Conservation (phyloP, 805 yeast genomes). For the Lipomyces orientalis region DNA sequence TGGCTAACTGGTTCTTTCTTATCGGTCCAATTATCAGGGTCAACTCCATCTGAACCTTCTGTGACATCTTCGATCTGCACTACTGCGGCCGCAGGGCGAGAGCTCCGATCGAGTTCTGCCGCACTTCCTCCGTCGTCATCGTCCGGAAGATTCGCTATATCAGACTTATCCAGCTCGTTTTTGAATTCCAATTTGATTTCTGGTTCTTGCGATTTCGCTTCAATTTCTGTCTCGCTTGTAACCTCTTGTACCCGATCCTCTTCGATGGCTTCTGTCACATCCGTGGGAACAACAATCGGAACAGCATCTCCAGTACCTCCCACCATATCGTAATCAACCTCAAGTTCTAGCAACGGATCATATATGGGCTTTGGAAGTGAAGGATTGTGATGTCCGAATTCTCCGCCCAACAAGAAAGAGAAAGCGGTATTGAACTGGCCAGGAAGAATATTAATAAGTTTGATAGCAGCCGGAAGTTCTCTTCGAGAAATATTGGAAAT, state of each 20-base stretch:
- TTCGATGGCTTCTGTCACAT: background rate
- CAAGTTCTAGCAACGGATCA: background rate
- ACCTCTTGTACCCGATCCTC: background rate
- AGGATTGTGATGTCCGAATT: slow-evolving; percentile 11
- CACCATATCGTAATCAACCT: background rate
- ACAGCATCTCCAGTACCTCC: background rate
- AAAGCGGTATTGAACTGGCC: slow-evolving; percentile 14
- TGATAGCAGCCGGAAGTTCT: slow-evolving; percentile 11
- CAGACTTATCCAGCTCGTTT: background rate
- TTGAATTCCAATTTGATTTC: background rate
- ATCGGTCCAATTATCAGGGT: background rate
- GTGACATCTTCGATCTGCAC: background rate
- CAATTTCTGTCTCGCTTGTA: background rate
- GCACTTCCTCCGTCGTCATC: background rate
- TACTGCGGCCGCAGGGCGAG: background rate
- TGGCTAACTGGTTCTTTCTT: background rate
- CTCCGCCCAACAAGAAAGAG: slow-evolving; percentile 9
- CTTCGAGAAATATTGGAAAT: background rate
- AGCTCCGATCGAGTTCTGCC: background rate
- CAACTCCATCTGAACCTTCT: background rate
- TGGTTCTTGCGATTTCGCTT: background rate
- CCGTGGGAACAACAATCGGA: background rate
- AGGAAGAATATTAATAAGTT: background rate
- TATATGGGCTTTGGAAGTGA: background rate
- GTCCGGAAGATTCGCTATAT: background rate